Evolutionary conservation across 768 basidiomycete species (phyloP).

Genomic region (Macrolepiota albuminosa): DNA sequence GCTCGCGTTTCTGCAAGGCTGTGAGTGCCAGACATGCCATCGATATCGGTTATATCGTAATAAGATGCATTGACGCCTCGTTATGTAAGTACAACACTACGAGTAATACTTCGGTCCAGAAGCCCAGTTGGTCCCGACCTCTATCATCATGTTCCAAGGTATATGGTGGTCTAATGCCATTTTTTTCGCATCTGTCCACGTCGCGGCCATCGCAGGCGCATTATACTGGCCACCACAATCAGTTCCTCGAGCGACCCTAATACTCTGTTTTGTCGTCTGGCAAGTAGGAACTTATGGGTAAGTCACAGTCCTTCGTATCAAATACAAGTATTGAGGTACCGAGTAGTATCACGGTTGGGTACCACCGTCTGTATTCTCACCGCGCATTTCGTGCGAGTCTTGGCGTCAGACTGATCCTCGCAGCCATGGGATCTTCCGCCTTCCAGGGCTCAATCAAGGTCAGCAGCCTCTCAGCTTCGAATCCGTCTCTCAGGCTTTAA

Average conservation of each 20-base stretch:
- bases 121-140: background rate
- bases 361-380: conserved; percentile 79
- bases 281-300: conserved; percentile 71
- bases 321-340: background rate
- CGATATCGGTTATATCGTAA: background rate
- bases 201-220: conserved; percentile 51
- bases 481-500: background rate
- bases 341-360: conserved; percentile 66
- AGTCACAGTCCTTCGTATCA: conserved; percentile 16
- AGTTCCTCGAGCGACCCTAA: conserved; percentile 39
- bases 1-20: background rate
- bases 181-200: conserved; percentile 55
- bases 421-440: conserved; percentile 63
- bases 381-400: conserved; percentile 57
- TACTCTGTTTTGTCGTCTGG: conserved; percentile 57
- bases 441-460: conserved; percentile 83
- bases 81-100: background rate
- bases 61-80: background rate
- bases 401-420: conserved; percentile 52
- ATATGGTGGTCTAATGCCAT: conserved; percentile 63
- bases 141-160: conserved; percentile 16
- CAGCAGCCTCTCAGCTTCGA: conserved; percentile 2
- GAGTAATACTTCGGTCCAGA: background rate
- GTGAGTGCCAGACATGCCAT: background rate
- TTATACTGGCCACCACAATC: conserved; percentile 42